Base-by-base conservation (phyloP, 352 stramenopile species). In the Phytophthora multivora region DNA sequence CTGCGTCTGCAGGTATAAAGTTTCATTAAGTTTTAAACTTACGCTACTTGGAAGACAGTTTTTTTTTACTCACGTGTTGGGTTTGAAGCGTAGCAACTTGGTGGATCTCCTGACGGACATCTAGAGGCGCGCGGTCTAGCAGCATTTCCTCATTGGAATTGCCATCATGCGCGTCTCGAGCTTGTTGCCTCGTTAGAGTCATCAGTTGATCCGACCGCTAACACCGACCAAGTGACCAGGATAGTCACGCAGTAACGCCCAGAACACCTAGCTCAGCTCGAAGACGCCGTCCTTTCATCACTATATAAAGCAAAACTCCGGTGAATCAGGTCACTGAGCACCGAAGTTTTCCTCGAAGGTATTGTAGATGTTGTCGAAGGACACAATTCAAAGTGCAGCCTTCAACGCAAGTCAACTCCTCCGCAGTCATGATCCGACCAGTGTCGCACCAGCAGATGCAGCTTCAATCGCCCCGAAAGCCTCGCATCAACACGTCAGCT, bases 101-200 rank as follows among this genome's bases (percentile, higher is more conserved):
- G 9, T 75, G 26, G 77, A 92, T 90, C 62, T 89, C 83, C 2
- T 63, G 61, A 16, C 68, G 74, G 21, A 88, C 74, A 18, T 75
- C 28, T 33, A 33, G 28, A 33, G 28, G 9, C 10, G 10, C 4
- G 9, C 3, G 8, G 13, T 33, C 28, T 33, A 13, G 28, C 13
- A 33, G 28, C 28, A 0, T 33, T 33, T 33, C 28, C 9, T 33
- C 28, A 9, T 52, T 52, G 12, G 26, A 21, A n/a, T 56, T 40
- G 25, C 18, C 19, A 51, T 38, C 42, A 42, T 38, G 30, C 26
- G 7, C 35, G 15, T 39, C 35, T 15, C 13, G 54, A 12, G 13
- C 4, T 12, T 60, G 60, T 11, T 11, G 3, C 25, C 36, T 28
- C 4, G 12, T 36, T 26, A 18, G 51, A 51, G 42, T 26, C 47